Conservation (phyloP, 228 moss, liverwort and hornwort species). For the Sphagnum magellanicum region DNA sequence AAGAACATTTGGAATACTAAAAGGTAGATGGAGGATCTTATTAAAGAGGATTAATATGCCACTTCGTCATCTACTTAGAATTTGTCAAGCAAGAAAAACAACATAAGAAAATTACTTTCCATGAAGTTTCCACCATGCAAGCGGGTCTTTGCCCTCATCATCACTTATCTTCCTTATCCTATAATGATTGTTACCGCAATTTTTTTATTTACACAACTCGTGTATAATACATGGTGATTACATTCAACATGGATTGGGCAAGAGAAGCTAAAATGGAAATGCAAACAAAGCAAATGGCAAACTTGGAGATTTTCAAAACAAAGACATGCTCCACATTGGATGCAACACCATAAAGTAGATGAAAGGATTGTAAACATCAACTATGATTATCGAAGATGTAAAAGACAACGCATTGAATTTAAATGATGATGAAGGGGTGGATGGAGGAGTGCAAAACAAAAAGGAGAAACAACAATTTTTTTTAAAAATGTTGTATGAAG, state of each 20-base stretch:
- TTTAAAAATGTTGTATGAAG: not conserved
- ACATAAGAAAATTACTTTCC: too few species aligned
- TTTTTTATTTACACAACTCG: slow-evolving; percentile 15
- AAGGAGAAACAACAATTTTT: not conserved
- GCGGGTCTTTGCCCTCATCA: too few species aligned
- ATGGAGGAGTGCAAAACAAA: not conserved
- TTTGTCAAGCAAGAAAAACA: too few species aligned
- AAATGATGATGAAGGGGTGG: not conserved
- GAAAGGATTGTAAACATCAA: not conserved
- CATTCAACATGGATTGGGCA: not conserved
- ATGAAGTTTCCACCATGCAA: too few species aligned
- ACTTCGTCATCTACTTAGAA: not conserved
- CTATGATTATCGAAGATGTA: not conserved
- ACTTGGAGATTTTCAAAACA: not conserved
- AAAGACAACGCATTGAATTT: not conserved
- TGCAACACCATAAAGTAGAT: not conserved
- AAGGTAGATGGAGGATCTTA: slow-evolving; percentile 5
- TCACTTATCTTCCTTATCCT: too few species aligned
- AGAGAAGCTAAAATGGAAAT: not conserved
- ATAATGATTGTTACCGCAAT: slow-evolving; percentile 7
- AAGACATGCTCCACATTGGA: not conserved
- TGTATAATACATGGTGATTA: slow-evolving; percentile 12
- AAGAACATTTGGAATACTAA: slow-evolving; percentile 14
- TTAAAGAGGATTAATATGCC: slow-evolving; percentile 6
- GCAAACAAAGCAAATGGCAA: not conserved